Conservation (phyloP, 352 stramenopile genomes). For the Phytophthora cryptogea region DNA sequence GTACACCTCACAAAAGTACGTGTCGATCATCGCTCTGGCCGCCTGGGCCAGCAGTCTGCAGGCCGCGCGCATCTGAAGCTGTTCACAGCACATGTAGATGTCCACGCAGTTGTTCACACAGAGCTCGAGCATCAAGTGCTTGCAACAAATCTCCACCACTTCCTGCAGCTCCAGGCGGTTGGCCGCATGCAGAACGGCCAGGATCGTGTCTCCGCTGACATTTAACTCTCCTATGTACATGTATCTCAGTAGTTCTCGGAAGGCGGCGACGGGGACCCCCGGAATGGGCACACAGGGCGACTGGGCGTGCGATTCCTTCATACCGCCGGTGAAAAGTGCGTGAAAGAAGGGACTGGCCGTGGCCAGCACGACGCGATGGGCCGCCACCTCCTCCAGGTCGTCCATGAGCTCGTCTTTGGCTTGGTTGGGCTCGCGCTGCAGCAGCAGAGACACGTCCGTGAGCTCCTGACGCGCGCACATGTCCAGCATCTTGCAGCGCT, state of each 20-base stretch:
- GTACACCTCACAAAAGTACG: slow-evolving; percentile 62
- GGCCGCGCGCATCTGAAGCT: slow-evolving; percentile 49
- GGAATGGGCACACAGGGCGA: slow-evolving; percentile 53
- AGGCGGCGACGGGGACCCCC: slow-evolving; percentile 47
- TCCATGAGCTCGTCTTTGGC: neutral
- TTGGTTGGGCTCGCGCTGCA: slow-evolving; percentile 38
- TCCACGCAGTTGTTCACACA: slow-evolving; percentile 70
- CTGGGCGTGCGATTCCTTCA: slow-evolving; percentile 51
- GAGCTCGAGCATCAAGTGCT: slow-evolving; percentile 75
- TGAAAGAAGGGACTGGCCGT: slow-evolving; percentile 72
- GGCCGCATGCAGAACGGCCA: slow-evolving; percentile 62
- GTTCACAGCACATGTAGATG: slow-evolving; percentile 71
- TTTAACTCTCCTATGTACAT: slow-evolving; percentile 73
- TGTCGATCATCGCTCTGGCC: slow-evolving; percentile 64
- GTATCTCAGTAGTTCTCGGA: slow-evolving; percentile 60
- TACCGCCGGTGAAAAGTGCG: slow-evolving; percentile 76
- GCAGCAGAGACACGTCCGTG: slow-evolving; percentile 67
- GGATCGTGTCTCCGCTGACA: slow-evolving; percentile 60
- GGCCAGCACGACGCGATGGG: slow-evolving; percentile 68
- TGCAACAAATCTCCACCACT: slow-evolving; percentile 75
- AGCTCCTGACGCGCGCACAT: slow-evolving; percentile 55
- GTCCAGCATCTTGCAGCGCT: slow-evolving; percentile 51
- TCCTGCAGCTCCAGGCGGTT: slow-evolving; percentile 75
- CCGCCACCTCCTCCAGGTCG: slow-evolving; percentile 39
- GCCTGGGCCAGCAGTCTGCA: slow-evolving; percentile 62